These are phyloP conservation scores for Pinus taeda DNA, from an alignment of 75 land plant species.

Conservation along the genomic window DNA sequence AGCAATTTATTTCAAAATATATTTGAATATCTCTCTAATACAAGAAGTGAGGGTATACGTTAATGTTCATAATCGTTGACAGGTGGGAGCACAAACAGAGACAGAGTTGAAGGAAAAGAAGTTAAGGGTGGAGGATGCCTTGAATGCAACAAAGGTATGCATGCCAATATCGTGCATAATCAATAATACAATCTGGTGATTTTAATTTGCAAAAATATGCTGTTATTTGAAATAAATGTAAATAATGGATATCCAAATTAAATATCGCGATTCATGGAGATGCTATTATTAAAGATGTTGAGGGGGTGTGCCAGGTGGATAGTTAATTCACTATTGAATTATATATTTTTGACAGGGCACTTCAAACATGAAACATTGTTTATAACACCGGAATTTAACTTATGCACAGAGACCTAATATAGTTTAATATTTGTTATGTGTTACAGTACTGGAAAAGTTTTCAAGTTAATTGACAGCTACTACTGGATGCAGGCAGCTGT, in stretches of 20 bases:
- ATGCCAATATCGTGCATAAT: neutral
- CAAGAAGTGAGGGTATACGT: neutral
- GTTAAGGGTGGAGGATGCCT: constrained; percentile 88
- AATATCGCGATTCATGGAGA: neutral
- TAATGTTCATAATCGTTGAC: neutral
- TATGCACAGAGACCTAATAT: neutral
- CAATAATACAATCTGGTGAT: neutral
- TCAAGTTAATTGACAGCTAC: neutral
- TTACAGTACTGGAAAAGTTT: neutral
- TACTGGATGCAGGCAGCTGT: constrained; percentile 69
- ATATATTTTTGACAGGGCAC: too few species aligned
- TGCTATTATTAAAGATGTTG: neutral
- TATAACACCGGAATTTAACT: neutral
- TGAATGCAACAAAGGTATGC: constrained; percentile 89
- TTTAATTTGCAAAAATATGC: neutral
- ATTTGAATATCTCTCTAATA: neutral
- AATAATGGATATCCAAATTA: neutral
- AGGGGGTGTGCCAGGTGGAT: neutral
- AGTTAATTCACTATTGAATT: too few species aligned
- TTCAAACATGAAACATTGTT: neutral
- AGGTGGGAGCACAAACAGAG: constrained; percentile 95
- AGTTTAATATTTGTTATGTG: neutral
- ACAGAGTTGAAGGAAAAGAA: constrained; percentile 93
- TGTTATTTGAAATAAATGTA: neutral
- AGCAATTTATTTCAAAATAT: neutral